Evolutionary conservation across 352 stramenopile species (phyloP).

Genomic region (Phytophthora cajani): DNA sequence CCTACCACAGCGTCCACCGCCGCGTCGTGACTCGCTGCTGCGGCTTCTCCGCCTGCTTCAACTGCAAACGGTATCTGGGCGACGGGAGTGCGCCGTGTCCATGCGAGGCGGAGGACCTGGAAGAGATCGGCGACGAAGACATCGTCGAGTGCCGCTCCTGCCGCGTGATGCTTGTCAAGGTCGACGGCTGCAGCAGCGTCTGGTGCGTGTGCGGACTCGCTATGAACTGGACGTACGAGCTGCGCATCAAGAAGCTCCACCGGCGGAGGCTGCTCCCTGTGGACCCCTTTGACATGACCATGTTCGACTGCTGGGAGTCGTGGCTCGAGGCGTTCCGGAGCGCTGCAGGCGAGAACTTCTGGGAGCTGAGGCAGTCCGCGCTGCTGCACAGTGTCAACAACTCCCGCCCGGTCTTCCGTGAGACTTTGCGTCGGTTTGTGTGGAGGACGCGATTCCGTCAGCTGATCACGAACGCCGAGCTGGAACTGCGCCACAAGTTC

Average conservation of each 20-base stretch:
- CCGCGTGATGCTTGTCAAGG: slow-evolving; percentile 55
- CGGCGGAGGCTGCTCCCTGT: slow-evolving; percentile 39
- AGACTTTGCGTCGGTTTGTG: slow-evolving; percentile 21
- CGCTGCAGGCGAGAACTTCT: slow-evolving; percentile 4
- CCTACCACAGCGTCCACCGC: slow-evolving; percentile 39
- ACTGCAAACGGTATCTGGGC: slow-evolving; percentile 37
- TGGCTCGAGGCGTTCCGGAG: slow-evolving; percentile 16
- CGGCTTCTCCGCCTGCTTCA: slow-evolving; percentile 33
- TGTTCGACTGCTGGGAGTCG: slow-evolving; percentile 22
- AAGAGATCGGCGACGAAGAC: slow-evolving; percentile 26
- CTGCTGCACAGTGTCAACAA: slow-evolving; percentile 15
- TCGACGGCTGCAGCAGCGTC: slow-evolving; percentile 53
- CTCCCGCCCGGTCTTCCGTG: slow-evolving; percentile 4
- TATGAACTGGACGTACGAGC: slow-evolving; percentile 46
- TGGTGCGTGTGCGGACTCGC: slow-evolving; percentile 44
- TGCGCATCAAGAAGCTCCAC: slow-evolving; percentile 18
- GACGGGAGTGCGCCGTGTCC: slow-evolving; percentile 11
- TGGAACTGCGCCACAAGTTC: slow-evolving; percentile 20
- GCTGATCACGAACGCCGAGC: slow-evolving; percentile 4
- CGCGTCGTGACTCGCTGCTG: slow-evolving; percentile 47
- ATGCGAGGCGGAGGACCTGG: slow-evolving; percentile 19
- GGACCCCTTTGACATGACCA: slow-evolving; percentile 40
- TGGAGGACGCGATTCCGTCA: slow-evolving; percentile 27
- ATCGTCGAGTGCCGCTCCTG: slow-evolving; percentile 49
- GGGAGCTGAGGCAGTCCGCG: slow-evolving; percentile 3